phyloP scores from a whole-genome alignment of 495 filamentous ascomycete genomes.

The Thermochaetoides thermophila region DNA sequence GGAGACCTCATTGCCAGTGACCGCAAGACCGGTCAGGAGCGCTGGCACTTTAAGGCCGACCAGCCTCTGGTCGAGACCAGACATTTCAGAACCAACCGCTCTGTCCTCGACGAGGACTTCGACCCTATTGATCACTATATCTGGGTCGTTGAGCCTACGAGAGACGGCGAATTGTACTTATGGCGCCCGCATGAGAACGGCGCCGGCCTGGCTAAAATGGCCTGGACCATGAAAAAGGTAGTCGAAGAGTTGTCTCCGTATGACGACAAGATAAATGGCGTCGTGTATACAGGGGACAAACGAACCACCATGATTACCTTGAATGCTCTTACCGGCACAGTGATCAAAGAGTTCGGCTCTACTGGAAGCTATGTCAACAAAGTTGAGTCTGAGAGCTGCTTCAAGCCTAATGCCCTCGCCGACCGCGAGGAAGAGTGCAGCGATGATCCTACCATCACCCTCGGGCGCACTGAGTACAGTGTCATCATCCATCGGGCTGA shows the following conservation, averaged over 20 bases:
- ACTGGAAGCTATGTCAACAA: slow-evolving; percentile 26
- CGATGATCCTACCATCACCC: slow-evolving; percentile 53
- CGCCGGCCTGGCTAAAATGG: slow-evolving; percentile 62
- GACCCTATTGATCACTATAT: slow-evolving; percentile 64
- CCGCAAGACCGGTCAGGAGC: slow-evolving; percentile 64
- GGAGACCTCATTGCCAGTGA: slow-evolving; percentile 89
- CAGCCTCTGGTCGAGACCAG: slow-evolving; percentile 81
- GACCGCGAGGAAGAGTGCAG: slow-evolving; percentile 61
- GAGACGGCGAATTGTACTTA: slow-evolving; percentile 78
- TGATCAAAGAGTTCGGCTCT: slow-evolving; percentile 41
- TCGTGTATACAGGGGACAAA: slow-evolving; percentile 84
- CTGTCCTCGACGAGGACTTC: slow-evolving; percentile 38
- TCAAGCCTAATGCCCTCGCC: slow-evolving; percentile 42
- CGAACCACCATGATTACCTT: slow-evolving; percentile 77
- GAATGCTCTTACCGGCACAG: slow-evolving; percentile 66
- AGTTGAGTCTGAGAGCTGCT: slow-evolving; percentile 39
- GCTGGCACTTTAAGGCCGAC: slow-evolving; percentile 72
- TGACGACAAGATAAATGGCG: slow-evolving; percentile 48
- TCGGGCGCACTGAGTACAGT: slow-evolving; percentile 77
- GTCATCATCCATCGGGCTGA: slow-evolving; percentile 68
- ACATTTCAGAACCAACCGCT: slow-evolving; percentile 61
- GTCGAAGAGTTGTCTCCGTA: slow-evolving; percentile 57
- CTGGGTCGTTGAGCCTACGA: slow-evolving; percentile 94
- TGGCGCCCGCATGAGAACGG: slow-evolving; percentile 58
- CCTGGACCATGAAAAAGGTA: slow-evolving; percentile 69